Percentiles rank a stretch among this genome's conserved stretches.
These are phyloP conservation scores for Coemansia sp. DNA, from an alignment of 192 early-diverging fungal species.

Conservation along the genomic window DNA sequence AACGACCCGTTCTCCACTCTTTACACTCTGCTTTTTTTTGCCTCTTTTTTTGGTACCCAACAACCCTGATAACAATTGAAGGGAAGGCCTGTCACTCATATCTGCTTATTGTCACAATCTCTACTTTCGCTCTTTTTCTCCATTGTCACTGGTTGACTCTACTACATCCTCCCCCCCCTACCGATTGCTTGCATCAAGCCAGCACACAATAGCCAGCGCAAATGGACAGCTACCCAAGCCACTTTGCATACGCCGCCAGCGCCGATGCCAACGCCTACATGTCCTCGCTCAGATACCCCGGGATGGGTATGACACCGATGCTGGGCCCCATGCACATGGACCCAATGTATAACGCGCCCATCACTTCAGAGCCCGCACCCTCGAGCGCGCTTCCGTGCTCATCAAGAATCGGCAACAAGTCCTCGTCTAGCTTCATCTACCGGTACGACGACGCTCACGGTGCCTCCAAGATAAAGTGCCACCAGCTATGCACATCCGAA, in stretches of 20 bases:
- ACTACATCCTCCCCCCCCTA: background rate
- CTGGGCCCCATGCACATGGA: slow-evolving; percentile 33
- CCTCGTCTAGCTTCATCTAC: slow-evolving; percentile 34
- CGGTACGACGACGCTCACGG: slow-evolving; percentile 35
- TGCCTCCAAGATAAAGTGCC: slow-evolving; percentile 33
- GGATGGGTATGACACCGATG: slow-evolving; percentile 43
- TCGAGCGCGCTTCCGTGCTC: slow-evolving; percentile 24
- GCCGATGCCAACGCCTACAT: slow-evolving; percentile 37
- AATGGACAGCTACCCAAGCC: slow-evolving; percentile 52
- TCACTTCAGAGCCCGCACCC: slow-evolving; percentile 6
- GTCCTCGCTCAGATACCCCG: slow-evolving; percentile 31
- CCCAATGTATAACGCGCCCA: slow-evolving; percentile 4
- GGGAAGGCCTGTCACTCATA: slow-evolving; percentile 5
- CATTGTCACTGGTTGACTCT: slow-evolving; percentile 4
- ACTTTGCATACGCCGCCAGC: slow-evolving; percentile 52
- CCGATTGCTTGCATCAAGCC: slow-evolving; percentile 7
- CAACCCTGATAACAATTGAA: slow-evolving; percentile 1
- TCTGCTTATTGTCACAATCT: slow-evolving; percentile 7
- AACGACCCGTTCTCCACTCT: background rate
- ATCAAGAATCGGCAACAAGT: slow-evolving; percentile 22
- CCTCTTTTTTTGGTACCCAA: background rate
- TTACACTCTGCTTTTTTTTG: background rate
- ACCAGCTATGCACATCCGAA: slow-evolving; percentile 44
- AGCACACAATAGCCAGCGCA: slow-evolving; percentile 3
- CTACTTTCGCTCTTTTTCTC: background rate